These are phyloP conservation scores for Quercus suber DNA, from an alignment of 306 rosid species.

Conservation along the genomic window DNA sequence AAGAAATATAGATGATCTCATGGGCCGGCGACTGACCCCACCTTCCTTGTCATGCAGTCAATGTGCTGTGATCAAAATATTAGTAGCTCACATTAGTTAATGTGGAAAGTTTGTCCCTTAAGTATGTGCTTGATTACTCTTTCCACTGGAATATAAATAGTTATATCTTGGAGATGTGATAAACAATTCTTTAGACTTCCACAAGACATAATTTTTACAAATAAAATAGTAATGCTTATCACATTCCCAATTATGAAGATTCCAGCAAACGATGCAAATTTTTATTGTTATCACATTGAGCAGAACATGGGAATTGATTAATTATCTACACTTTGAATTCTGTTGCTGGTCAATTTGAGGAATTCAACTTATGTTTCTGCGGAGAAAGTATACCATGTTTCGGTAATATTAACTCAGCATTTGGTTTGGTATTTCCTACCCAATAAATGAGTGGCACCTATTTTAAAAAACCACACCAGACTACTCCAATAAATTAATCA, in stretches of 20 bases:
- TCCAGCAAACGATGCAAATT: background rate
- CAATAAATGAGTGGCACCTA: too few species aligned
- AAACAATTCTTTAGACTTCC: background rate
- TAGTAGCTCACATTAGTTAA: background rate
- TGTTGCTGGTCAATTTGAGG: background rate
- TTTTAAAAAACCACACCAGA: too few species aligned
- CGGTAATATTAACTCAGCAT: too few species aligned
- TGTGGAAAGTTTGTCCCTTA: background rate
- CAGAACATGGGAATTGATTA: background rate
- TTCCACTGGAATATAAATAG: background rate
- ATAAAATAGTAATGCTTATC: background rate
- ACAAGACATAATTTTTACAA: background rate
- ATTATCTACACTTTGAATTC: background rate
- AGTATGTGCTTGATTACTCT: background rate
- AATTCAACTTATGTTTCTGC: background rate
- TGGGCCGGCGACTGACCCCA: constrained; percentile 46
- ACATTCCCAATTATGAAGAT: background rate
- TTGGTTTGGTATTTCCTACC: too few species aligned
- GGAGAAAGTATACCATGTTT: too few species aligned
- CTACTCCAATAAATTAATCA: too few species aligned
- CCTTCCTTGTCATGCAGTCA: constrained; percentile 13
- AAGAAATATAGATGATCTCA: constrained; percentile 37
- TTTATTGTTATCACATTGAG: background rate
- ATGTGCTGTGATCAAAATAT: background rate
- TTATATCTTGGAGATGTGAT: background rate